Percentiles rank a stretch among this genome's conserved stretches.
These are phyloP conservation scores for Eimeria sp. DNA, from an alignment of 169 alveolate species.

Conservation along the genomic window DNA sequence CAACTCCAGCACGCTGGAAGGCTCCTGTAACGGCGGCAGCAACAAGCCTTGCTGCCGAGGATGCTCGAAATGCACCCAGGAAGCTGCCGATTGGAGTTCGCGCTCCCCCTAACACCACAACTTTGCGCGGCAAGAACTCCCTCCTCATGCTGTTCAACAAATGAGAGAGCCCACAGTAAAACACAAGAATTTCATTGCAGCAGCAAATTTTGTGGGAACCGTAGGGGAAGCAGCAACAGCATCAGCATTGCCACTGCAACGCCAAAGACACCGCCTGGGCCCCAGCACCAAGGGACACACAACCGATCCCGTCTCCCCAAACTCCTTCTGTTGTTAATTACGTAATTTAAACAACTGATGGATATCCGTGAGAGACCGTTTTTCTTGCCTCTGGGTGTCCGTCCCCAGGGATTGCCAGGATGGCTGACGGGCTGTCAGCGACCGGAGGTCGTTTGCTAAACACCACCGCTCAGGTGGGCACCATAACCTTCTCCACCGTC, in stretches of 20 bases:
- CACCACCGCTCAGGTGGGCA: no score
- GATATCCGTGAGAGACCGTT: no score
- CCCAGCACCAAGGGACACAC: background rate
- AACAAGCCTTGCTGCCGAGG: slow-evolving; percentile 84
- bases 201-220: background rate
- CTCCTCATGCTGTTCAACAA: background rate
- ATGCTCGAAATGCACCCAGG: slow-evolving; percentile 81
- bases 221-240: background rate
- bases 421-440: no score
- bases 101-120: slow-evolving; percentile 81
- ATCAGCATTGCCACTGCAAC: background rate
- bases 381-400: no score
- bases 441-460: no score
- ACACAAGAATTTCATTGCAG: background rate
- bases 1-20: slow-evolving; percentile 77
- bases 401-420: no score
- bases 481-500: no score
- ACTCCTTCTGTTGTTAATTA: background rate
- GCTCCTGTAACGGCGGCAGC: slow-evolving; percentile 82
- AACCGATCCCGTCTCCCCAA: background rate
- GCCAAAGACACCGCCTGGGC: background rate
- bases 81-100: slow-evolving; percentile 87
- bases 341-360: no score
- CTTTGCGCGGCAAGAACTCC: slow-evolving; percentile 78
- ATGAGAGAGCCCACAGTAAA: background rate